Conservation (phyloP, 2,329 filamentous ascomycete species). For the Fusarium sp. region DNA sequence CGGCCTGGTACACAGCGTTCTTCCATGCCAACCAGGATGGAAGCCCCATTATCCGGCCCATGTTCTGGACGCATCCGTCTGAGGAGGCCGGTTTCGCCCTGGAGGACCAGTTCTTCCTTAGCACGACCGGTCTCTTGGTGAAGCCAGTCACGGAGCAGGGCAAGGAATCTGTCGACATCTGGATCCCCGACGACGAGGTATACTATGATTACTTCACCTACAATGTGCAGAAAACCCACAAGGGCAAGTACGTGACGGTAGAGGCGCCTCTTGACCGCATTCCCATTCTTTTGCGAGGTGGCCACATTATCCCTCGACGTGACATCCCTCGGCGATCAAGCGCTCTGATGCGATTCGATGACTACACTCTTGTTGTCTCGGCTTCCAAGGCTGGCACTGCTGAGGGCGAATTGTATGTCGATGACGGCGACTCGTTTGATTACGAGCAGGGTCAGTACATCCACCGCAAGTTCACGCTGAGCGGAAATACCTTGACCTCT, state of each 20-base stretch:
- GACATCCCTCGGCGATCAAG: constrained; percentile 89
- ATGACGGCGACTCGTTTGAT: constrained; percentile 95
- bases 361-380: constrained; percentile 88
- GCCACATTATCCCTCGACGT: constrained; percentile 91
- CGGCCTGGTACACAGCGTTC: constrained; percentile 98
- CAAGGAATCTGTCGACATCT: constrained; percentile 81
- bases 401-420: constrained; percentile 87
- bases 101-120: constrained; percentile 95
- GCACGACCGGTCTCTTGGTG: constrained; percentile 88
- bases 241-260: constrained; percentile 79
- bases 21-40: constrained; percentile 88
- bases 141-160: constrained; percentile 91
- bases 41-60: constrained; percentile 89
- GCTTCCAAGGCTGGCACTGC: constrained; percentile 75
- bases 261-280: constrained; percentile 87
- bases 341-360: constrained; percentile 92
- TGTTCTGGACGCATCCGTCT: constrained; percentile 91
- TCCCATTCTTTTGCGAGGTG: constrained; percentile 92
- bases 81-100: constrained; percentile 90
- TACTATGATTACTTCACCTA: constrained; percentile 99
- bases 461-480: constrained; percentile 83
- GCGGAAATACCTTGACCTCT: constrained; percentile 74
- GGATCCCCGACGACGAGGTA: constrained; percentile 88
- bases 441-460: constrained; percentile 90
- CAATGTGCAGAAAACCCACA: constrained; percentile 77